Base-by-base conservation (phyloP, 345 rosid species). In the Theobroma cacao region DNA sequence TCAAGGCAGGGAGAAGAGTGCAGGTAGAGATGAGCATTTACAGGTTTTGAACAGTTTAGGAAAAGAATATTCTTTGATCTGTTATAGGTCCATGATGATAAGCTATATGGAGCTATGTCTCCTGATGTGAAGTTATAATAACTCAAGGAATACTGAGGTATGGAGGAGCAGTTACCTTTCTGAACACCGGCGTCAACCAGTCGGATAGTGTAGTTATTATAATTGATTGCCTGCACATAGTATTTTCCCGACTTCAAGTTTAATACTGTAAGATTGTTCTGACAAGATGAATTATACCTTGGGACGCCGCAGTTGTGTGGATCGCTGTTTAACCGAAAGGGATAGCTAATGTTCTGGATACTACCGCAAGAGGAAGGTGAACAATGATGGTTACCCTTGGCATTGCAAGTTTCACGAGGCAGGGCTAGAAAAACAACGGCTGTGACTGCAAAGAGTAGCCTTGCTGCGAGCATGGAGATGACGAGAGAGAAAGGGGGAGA, bases 351-450 rank as follows among this genome's bases (percentile, higher is more conserved):
- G 75, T 55, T 79, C 0, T 26, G 78, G 15, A 84, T 55, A 30
- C 33, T 47, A 22, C 85, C 87, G 13, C 87, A 82, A 24, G 80
- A 85, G 38, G 81, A 65, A 62, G 63, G 68, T 2, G 67, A 2
- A 18, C 67, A 64, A 38, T 38, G 2, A 38, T 38, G 41, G 41
- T 38, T 38, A 38, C 41, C 41, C 41, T 38, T 38, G 41, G 41
- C 41, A 38, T 38, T 38, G 41, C 41, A 38, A 38, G 41, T 38
- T 38, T 38, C 7, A 38, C 2, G 41, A 38, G 41, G 7, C 41
- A 38, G 41, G 41, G 41, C 41, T 38, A 38, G 41, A 2, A 38
- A 38, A 38, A 38, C 41, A 38, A 38, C 7, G 41, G 41, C 41
- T 1, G 41, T 38, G 7, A 38, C 7, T 38, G 41, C 41, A 38